Conservation (phyloP, 352 stramenopile genomes). For the Globisporangium cylindrosporum region DNA sequence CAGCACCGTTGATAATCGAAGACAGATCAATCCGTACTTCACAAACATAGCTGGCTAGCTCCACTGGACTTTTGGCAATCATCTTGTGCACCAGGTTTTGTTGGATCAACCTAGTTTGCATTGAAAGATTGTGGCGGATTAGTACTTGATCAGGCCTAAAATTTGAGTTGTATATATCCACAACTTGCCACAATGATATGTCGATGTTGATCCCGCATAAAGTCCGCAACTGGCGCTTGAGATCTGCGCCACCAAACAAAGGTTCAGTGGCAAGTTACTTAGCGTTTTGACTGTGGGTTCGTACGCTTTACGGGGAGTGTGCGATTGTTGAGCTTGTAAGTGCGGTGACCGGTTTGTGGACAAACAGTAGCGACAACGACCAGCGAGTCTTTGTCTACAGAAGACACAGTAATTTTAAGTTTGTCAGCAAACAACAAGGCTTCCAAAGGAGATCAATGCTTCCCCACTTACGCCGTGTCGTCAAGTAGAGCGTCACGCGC, state of each 20-base stretch:
- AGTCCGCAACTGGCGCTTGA: constrained; percentile 36
- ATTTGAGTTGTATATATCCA: neutral
- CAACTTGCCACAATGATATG: constrained; percentile 31
- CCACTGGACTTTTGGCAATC: constrained; percentile 21
- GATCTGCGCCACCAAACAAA: constrained; percentile 18
- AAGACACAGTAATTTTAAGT: neutral
- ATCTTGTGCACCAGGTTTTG: constrained; percentile 35
- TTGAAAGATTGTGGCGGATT: neutral
- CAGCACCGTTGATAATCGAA: neutral
- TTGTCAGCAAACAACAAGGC: neutral
- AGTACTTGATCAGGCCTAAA: neutral
- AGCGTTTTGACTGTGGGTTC: no score
- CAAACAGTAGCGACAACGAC: constrained; percentile 26
- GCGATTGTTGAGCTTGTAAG: constrained; percentile 39
- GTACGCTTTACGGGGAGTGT: constrained; percentile 33
- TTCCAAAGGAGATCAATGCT: neutral
- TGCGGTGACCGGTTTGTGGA: constrained; percentile 25
- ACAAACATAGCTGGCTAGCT: constrained; percentile 36
- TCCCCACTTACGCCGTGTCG: constrained; percentile 21
- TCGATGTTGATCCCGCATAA: constrained; percentile 43
- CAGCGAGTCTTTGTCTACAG: constrained; percentile 16
- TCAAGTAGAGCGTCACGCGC: constrained; percentile 26
- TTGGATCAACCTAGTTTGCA: constrained; percentile 27
- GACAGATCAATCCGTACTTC: constrained; percentile 21
- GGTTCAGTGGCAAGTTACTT: neutral